These are phyloP conservation scores for Nitzschia sp. DNA, from an alignment of 108 stramenopile species.

Conservation along the genomic window DNA sequence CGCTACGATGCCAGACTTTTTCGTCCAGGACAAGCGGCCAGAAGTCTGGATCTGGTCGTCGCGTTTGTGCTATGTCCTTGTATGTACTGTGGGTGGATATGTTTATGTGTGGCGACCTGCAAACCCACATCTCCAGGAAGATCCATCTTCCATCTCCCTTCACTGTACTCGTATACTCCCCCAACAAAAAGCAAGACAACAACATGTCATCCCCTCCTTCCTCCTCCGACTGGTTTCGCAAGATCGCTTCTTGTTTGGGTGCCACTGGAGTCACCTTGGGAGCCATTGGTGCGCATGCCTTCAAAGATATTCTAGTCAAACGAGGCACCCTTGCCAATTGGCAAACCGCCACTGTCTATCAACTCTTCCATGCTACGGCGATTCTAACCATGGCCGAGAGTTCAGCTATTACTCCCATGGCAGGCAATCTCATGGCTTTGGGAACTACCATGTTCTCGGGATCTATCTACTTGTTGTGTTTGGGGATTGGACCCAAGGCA, in stretches of 20 bases:
- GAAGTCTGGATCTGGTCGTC: no score
- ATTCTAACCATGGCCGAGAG: constrained; percentile 59
- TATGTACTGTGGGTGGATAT: no score
- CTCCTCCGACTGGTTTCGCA: constrained; percentile 38
- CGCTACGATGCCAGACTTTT: no score
- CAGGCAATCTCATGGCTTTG: constrained; percentile 65
- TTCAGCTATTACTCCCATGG: constrained; percentile 19
- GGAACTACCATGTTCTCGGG: constrained; percentile 80
- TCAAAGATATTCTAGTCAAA: constrained; percentile 52
- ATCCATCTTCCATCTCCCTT: no score
- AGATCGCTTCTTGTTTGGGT: constrained; percentile 60
- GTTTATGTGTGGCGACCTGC: no score
- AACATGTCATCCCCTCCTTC: no score
- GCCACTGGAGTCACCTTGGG: constrained; percentile 66
- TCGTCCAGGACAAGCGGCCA: no score
- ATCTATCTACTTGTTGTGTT: constrained; percentile 63
- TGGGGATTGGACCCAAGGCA: constrained; percentile 73
- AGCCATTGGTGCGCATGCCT: constrained; percentile 77
- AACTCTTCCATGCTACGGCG: constrained; percentile 79
- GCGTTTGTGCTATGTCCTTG: no score
- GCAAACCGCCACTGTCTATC: constrained; percentile 80
- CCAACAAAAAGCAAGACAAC: no score
- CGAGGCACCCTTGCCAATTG: constrained; percentile 60
- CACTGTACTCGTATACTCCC: no score
- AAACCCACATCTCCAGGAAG: no score